Evolutionary conservation across 2,329 filamentous ascomycete genomes (phyloP).

Genomic region (Monilinia fructicola): DNA sequence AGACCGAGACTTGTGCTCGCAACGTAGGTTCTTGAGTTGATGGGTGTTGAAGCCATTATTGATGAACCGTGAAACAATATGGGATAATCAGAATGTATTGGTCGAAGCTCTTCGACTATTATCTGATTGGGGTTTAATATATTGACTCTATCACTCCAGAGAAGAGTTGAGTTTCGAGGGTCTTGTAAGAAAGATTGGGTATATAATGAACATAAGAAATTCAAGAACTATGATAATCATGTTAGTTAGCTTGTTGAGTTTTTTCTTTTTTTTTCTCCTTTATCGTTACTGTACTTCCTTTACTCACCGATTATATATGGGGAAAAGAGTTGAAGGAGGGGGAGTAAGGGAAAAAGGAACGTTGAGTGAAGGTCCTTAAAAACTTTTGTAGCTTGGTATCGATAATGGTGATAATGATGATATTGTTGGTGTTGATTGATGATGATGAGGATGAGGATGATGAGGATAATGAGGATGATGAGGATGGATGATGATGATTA

Average conservation of each 20-base stretch:
- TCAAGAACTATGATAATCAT: not conserved
- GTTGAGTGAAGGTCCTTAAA: not conserved
- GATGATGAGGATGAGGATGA: not conserved
- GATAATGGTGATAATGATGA: too few relatives aligned
- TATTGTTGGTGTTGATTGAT: not conserved
- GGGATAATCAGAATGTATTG: not conserved
- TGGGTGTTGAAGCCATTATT: constrained; percentile 41
- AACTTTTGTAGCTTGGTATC: not conserved
- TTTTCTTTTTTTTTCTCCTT: not conserved
- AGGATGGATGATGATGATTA: not conserved
- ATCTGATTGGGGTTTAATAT: constrained; percentile 7
- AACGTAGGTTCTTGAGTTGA: constrained; percentile 38
- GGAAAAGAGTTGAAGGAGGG: not conserved
- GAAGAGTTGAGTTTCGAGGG: not conserved
- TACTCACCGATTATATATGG: constrained; percentile 7
- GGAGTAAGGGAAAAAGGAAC: not conserved
- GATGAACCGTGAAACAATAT: constrained; percentile 30
- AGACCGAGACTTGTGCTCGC: constrained; percentile 44
- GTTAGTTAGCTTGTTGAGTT: constrained; percentile 8
- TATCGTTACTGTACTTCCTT: not conserved
- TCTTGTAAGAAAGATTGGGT: not conserved
- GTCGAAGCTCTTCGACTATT: constrained; percentile 15
- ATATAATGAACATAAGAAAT: constrained; percentile 20
- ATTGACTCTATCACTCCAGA: not conserved
- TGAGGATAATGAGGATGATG: not conserved